These are phyloP conservation scores for Cryphonectria carpinicola DNA, from an alignment of 2,329 filamentous ascomycete species.

Conservation along the genomic window DNA sequence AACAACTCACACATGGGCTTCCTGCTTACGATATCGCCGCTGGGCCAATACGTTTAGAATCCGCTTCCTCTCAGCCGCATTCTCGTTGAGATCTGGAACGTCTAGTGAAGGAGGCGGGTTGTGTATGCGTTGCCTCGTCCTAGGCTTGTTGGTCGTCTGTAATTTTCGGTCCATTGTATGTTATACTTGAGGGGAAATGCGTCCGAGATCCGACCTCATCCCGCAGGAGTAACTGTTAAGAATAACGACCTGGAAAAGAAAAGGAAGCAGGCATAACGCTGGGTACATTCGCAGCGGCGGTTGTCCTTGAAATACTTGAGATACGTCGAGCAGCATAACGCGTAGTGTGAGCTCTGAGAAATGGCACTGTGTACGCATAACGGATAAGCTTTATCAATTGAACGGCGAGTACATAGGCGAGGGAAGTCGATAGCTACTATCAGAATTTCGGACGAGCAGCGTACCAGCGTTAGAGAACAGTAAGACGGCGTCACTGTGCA, in stretches of 20 bases:
- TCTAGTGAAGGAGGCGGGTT: slow-evolving; percentile 46
- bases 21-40: slow-evolving; percentile 51
- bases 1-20: background rate
- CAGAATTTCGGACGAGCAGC: background rate
- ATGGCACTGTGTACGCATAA: slow-evolving; percentile 14
- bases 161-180: background rate
- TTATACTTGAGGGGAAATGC: background rate
- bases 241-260: slow-evolving; percentile 1
- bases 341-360: background rate
- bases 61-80: slow-evolving; percentile 57
- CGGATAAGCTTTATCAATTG: background rate
- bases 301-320: background rate
- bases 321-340: slow-evolving; percentile 1
- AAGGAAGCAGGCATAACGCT: background rate
- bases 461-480: background rate
- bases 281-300: background rate
- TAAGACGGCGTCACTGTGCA: slow-evolving; percentile 4
- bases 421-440: background rate
- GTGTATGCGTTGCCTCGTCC: slow-evolving; percentile 43
- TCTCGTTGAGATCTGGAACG: slow-evolving; percentile 53
- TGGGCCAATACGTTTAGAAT: slow-evolving; percentile 59
- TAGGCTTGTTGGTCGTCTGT: slow-evolving; percentile 27
- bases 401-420: background rate
- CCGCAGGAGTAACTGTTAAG: background rate
- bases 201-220: background rate